Base-by-base conservation (phyloP, 1,139 yeast genomes). In the Candida glucosophila region DNA sequence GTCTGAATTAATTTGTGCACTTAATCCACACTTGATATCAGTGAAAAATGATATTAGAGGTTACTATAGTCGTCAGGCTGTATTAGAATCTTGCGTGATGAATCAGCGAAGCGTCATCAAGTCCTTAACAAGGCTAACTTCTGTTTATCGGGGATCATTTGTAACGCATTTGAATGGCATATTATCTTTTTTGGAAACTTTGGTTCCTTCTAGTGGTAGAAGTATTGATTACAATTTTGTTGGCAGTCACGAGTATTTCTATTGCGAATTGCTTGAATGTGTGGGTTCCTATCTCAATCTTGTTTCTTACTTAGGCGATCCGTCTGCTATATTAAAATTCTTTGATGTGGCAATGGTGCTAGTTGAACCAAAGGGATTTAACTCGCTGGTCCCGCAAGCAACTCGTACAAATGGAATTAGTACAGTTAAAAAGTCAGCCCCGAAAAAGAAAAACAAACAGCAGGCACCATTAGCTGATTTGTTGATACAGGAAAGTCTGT, bases 401-500 rank as follows among this genome's bases (percentile, higher is more conserved):
- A 19, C 12, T 7, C 22, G 24, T 10, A 13, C 12, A 6, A 20
- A 20, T 14, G 20, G 18, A 6, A 19, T 6, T 19, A 20, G 25
- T 19, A 36, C 30, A 17, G 29, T 24, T 10, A 34, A 42, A 4
- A 44, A 46, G 26, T 51, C 49, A 16, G 44, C 54, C 26, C 60
- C 60, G 35, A 63, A 62, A 41, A 67, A 58, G 43, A 72, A 63
- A 41, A 58, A 53, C 26, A 50, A 47, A 23, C 55, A 58, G 14
- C 40, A 67, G 1, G 63, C 65, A 15, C 70, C 78, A 4, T 52
- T 79, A 37, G 71, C 92, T 4, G 95, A 83, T 53, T 53, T 79
- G 22, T 60, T 80, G 24, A 74, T 90, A 1, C 82, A 80, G 44
- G 67, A 79, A 17, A 73, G 70, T 25, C 55, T 73, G 25, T 81